Evolutionary conservation across 1,139 yeast species (phyloP).

Genomic region (Hanseniaspora sp.): DNA sequence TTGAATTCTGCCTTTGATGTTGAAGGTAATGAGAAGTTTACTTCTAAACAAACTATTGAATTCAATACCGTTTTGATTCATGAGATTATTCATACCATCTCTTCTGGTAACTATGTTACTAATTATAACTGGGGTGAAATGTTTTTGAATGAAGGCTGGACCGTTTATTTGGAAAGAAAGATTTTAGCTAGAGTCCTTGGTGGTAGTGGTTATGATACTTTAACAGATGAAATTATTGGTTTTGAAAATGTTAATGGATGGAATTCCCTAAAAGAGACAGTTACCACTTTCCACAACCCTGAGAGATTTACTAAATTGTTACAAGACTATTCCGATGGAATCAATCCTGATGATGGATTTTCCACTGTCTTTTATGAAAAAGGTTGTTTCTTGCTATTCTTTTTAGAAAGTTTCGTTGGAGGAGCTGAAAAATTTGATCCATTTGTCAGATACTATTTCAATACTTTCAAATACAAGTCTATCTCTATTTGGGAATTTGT

Average conservation of each 20-base stretch:
- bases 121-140: constrained; percentile 89
- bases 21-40: constrained; percentile 30
- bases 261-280: constrained; percentile 62
- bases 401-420: constrained; percentile 57
- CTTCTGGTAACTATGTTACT: constrained; percentile 73
- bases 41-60: constrained; percentile 76
- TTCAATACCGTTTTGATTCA: constrained; percentile 76
- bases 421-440: constrained; percentile 56
- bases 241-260: constrained; percentile 81
- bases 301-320: constrained; percentile 52
- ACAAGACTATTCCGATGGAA: constrained; percentile 52
- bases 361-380: constrained; percentile 84
- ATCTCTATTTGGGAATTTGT: constrained; percentile 73
- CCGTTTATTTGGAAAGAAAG: constrained; percentile 80
- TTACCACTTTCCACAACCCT: constrained; percentile 47
- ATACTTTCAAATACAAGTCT: constrained; percentile 54
- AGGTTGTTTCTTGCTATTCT: constrained; percentile 70
- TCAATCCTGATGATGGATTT: constrained; percentile 83
- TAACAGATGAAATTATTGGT: constrained; percentile 38
- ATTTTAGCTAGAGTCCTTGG: constrained; percentile 71
- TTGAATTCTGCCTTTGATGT: constrained; percentile 12
- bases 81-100: constrained; percentile 85
- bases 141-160: constrained; percentile 96
- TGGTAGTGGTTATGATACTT: constrained; percentile 36
- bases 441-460: constrained; percentile 68